Evolutionary conservation across 495 filamentous ascomycete genomes (phyloP).

Genomic region (Penicillium tannophilum): DNA sequence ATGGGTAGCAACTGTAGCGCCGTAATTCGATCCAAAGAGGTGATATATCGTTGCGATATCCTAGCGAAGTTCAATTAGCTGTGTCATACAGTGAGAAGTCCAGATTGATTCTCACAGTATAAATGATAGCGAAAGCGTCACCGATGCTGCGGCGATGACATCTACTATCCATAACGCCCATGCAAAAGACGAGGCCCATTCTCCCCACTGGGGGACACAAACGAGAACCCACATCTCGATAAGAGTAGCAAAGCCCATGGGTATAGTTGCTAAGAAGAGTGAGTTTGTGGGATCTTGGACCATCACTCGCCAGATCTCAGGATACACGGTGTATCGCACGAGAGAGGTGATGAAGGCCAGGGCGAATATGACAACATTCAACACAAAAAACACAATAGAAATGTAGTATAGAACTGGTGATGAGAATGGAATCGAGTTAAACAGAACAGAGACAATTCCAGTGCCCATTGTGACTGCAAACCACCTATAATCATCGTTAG

Average conservation of each 20-base stretch:
- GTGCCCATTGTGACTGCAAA: slow-evolving; percentile 54
- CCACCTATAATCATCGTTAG: slow-evolving; percentile 31
- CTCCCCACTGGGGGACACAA: slow-evolving; percentile 48
- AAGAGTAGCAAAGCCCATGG: slow-evolving; percentile 55
- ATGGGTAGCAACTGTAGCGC: slow-evolving; percentile 51
- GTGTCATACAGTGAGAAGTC: background rate
- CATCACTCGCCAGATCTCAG: slow-evolving; percentile 48
- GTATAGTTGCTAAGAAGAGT: slow-evolving; percentile 49
- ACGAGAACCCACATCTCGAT: slow-evolving; percentile 49
- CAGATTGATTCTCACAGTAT: slow-evolving; percentile 33
- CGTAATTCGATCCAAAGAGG: slow-evolving; percentile 44
- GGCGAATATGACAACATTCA: slow-evolving; percentile 47
- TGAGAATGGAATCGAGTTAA: slow-evolving; percentile 44
- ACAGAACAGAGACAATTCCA: slow-evolving; percentile 49
- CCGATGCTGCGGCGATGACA: slow-evolving; percentile 36
- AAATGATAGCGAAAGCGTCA: slow-evolving; percentile 45
- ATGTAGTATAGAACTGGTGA: slow-evolving; percentile 39
- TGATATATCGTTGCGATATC: slow-evolving; percentile 42
- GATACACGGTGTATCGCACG: slow-evolving; percentile 50
- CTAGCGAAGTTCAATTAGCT: slow-evolving; percentile 7
- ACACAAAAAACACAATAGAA: slow-evolving; percentile 45
- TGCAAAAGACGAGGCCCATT: slow-evolving; percentile 34
- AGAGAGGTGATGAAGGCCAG: slow-evolving; percentile 38
- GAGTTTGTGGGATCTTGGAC: slow-evolving; percentile 48
- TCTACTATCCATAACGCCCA: slow-evolving; percentile 54